Evolutionary conservation across 2,329 filamentous ascomycete species (phyloP).

Genomic region (Cytospora chrysosperma): DNA sequence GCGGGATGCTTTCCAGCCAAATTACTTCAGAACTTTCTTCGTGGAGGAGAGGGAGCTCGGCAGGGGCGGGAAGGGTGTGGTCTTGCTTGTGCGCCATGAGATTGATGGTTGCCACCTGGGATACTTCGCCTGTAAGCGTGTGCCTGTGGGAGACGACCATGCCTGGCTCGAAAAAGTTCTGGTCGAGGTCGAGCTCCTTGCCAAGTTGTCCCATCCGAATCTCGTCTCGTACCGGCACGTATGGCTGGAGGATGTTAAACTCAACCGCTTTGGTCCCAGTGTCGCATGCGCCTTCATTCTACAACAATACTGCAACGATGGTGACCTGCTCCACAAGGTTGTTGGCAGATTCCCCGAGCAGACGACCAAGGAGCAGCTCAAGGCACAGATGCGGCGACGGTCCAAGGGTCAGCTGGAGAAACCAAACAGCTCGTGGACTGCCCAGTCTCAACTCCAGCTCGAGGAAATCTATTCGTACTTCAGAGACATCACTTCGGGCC

Average conservation of each 20-base stretch:
- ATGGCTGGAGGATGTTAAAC: constrained; percentile 87
- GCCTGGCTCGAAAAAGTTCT: constrained; percentile 93
- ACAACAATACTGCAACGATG: constrained; percentile 95
- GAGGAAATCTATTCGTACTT: constrained; percentile 98
- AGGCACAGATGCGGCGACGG: constrained; percentile 78
- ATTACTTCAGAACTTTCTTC: constrained; percentile 93
- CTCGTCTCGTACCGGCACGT: constrained; percentile 96
- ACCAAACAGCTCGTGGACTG: constrained; percentile 46
- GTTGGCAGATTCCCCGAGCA: constrained; percentile 64
- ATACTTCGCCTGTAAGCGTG: constrained; percentile 93
- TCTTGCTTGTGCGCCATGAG: constrained; percentile 88
- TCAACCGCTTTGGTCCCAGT: constrained; percentile 83
- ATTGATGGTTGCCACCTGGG: constrained; percentile 87
- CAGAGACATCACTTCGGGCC: constrained; percentile 87
- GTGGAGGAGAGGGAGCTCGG: constrained; percentile 84
- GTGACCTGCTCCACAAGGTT: constrained; percentile 86
- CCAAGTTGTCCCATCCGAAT: constrained; percentile 90
- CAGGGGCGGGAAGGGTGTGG: constrained; percentile 89
- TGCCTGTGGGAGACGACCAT: constrained; percentile 93
- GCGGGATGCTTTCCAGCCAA: constrained; percentile 80
- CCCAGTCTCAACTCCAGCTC: constrained; percentile 57
- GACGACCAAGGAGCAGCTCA: constrained; percentile 78
- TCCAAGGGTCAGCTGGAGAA: constrained; percentile 75
- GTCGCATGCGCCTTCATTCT: constrained; percentile 96
- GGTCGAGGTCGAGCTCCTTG: constrained; percentile 87